phyloP scores from a whole-genome alignment of 164 flowering plant species.

The Pachysandra terminalis region DNA sequence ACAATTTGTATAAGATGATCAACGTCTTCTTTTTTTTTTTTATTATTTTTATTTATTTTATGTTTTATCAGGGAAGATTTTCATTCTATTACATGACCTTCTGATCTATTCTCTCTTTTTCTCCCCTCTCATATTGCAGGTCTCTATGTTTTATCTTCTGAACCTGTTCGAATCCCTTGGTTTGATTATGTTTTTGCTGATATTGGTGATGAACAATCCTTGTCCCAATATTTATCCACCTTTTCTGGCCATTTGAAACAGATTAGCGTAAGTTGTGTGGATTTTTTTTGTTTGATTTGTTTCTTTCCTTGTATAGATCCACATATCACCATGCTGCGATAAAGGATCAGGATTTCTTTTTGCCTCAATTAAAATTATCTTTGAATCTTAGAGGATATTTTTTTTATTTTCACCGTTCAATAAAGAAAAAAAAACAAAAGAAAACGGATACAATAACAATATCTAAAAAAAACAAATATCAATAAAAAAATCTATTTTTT shows the following conservation, averaged over 20 bases:
- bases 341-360: not conserved
- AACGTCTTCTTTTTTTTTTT: no score
- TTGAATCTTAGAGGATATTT: not conserved
- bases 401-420: no score
- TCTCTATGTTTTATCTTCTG: constrained; percentile 76
- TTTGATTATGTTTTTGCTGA: constrained; percentile 89
- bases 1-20: not conserved
- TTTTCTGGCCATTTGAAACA: constrained; percentile 91
- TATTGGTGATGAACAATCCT: constrained; percentile 94
- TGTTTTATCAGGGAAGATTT: not conserved
- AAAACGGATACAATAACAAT: no score
- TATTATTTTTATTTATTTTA: no score
- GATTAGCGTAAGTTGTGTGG: constrained; percentile 61
- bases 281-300: not conserved
- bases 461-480: no score
- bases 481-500: no score
- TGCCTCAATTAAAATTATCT: not conserved
- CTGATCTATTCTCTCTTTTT: no score
- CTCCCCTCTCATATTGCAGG: constrained; percentile 42
- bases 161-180: constrained; percentile 84
- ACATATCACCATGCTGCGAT: no score
- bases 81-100: not conserved
- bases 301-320: constrained; percentile 1
- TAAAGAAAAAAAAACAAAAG: no score
- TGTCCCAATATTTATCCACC: constrained; percentile 87